Conservation (phyloP, 2,329 filamentous ascomycete species). For the Aaosphaeria pasadenensis region DNA sequence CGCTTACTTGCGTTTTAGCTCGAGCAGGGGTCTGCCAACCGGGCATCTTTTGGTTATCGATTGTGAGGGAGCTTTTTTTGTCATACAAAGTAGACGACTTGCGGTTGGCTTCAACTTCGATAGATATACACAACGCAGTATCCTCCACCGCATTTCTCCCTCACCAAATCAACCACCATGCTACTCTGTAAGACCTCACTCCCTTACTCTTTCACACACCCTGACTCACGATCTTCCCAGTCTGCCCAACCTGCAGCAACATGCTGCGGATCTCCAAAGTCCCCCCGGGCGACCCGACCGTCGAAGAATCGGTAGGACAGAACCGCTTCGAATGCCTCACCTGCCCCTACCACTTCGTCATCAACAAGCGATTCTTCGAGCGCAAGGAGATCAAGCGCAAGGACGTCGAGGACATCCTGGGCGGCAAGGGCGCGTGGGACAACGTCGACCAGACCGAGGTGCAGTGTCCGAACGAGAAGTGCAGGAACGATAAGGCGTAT, state of each 20-base stretch:
- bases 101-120: too few species aligned
- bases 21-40: too few species aligned
- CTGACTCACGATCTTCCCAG: slow-evolving; percentile 27
- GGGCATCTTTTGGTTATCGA: too few species aligned
- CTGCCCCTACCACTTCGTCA: slow-evolving; percentile 86
- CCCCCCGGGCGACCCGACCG: slow-evolving; percentile 37
- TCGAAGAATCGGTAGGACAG: slow-evolving; percentile 37
- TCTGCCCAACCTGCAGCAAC: slow-evolving; percentile 83
- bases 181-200: slow-evolving; percentile 58
- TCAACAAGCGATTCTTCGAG: slow-evolving; percentile 78
- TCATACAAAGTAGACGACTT: too few species aligned
- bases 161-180: slow-evolving; percentile 43
- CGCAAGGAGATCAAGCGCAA: slow-evolving; percentile 77
- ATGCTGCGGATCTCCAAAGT: slow-evolving; percentile 68
- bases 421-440: slow-evolving; percentile 83
- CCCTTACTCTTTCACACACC: background rate
- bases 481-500: slow-evolving; percentile 79
- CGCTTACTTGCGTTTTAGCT: too few species aligned
- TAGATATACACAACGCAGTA: too few species aligned
- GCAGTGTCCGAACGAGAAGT: slow-evolving; percentile 78
- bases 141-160: too few species aligned
- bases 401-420: slow-evolving; percentile 86
- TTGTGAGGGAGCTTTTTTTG: too few species aligned
- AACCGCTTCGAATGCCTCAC: slow-evolving; percentile 95
- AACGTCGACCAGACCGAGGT: slow-evolving; percentile 84